Percentiles rank a stretch among this genome's conserved stretches.
Conservation (phyloP, 805 yeast species). For the Wickerhamomyces canadensis region DNA sequence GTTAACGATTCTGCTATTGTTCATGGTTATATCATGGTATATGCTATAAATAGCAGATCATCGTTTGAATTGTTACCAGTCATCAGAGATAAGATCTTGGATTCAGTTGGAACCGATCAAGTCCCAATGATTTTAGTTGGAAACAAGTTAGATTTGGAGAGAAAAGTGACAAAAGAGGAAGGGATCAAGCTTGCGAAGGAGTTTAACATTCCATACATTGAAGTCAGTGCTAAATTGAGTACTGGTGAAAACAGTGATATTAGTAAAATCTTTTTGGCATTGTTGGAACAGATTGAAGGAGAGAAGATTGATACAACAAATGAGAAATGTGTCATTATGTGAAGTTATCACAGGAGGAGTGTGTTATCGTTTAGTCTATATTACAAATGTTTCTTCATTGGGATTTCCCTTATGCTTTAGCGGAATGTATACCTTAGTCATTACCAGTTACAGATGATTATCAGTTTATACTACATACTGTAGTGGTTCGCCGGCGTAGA, state of each 20-base stretch:
- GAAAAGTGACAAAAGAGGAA: conserved; percentile 59
- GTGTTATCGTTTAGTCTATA: too few species aligned
- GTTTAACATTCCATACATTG: conserved; percentile 69
- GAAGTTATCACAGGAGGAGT: too few species aligned
- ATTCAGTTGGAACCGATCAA: conserved; percentile 55
- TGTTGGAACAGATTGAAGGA: conserved; percentile 57
- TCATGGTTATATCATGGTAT: conserved; percentile 78
- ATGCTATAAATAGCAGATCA: conserved; percentile 72
- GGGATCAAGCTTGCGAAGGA: conserved; percentile 57
- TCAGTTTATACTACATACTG: too few species aligned
- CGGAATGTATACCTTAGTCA: too few species aligned
- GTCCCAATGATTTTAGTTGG: conserved; percentile 81
- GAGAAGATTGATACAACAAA: conserved; percentile 48
- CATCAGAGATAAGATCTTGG: conserved; percentile 79
- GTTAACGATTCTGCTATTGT: conserved; percentile 73
- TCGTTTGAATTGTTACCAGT: conserved; percentile 73
- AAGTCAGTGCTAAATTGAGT: conserved; percentile 77
- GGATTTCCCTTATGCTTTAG: too few species aligned
- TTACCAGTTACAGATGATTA: too few species aligned
- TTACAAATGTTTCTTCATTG: too few species aligned
- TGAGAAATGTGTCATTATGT: conserved; percentile 48
- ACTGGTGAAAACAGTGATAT: conserved; percentile 75
- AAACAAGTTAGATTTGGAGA: conserved; percentile 65
- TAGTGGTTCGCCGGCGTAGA: too few species aligned
- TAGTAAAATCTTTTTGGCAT: conserved; percentile 48